phyloP scores from a whole-genome alignment of 2,329 filamentous ascomycete genomes.

The Phyllosticta ampelicida region DNA sequence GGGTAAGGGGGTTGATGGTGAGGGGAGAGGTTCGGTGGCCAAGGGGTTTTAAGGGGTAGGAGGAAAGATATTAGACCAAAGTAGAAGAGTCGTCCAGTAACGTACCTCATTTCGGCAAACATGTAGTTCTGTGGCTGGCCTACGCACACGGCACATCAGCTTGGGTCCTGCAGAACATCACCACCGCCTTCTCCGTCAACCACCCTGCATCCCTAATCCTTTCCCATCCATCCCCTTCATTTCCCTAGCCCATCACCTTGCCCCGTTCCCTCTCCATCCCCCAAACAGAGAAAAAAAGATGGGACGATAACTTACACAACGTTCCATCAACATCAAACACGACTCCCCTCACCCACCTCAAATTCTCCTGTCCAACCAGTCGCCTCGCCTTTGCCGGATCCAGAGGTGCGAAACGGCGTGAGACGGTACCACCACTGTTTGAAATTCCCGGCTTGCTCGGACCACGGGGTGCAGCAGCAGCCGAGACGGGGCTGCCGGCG shows the following conservation, averaged over 20 bases:
- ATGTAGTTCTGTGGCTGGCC: constrained; percentile 92
- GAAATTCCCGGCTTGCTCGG: too few relatives aligned
- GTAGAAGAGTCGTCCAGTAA: background rate
- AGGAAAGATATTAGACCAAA: background rate
- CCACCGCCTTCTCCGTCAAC: background rate
- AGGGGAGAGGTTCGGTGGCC: too few relatives aligned
- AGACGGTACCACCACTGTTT: constrained; percentile 5
- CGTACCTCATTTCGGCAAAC: constrained; percentile 74
- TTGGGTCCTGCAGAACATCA: background rate
- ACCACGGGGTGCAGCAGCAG: too few relatives aligned
- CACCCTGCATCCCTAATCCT: background rate
- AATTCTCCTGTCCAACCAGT: constrained; percentile 18
- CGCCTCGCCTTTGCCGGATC: constrained; percentile 21
- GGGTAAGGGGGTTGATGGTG: too few relatives aligned
- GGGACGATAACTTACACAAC: constrained; percentile 66
- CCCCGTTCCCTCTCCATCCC: background rate
- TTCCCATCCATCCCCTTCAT: too few relatives aligned
- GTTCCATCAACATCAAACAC: constrained; percentile 96
- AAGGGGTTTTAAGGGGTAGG: background rate
- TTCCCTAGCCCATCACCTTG: background rate
- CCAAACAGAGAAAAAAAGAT: background rate
- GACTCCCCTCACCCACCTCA: constrained; percentile 44
- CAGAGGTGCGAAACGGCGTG: constrained; percentile 42
- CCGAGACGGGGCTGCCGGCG: too few relatives aligned
- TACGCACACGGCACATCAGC: constrained; percentile 12